Evolutionary conservation across 257 asterid species (phyloP), one percentile per base, ranked within the genome.

Genomic region (Verbascum thapsus): DNA sequence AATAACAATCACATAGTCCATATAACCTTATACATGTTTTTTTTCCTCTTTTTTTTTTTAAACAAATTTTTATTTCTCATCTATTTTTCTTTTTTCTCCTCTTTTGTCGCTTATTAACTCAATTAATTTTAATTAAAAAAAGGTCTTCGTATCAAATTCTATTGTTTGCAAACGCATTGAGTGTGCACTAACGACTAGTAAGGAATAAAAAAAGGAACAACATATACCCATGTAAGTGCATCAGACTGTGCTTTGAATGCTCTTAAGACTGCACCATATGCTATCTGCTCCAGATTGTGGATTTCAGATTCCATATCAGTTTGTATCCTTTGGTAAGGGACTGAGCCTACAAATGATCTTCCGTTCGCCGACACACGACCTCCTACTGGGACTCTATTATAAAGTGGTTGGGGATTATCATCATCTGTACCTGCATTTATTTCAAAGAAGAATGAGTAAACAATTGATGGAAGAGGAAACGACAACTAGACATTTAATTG

Each of bases 211-310:
- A 74, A 22, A n/a, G 69, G 12, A 70, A 22, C 43, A 34, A 9
- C 19, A 56, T 18, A 44, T 90, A 94, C 99, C 99, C 99, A 94
- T 75, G 96, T 75, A 60, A 94, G 95, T 44, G 99, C 99, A 72
- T 94, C 95, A 35, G 99, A 94, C 71, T 94, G 99, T 8, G 99
- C 99, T 77, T 94, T 90, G 67, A 94, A 90, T 72, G 99, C 99
- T 70, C 95, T 85, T 44, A 94, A 80, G 49, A 94, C 80, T 65
- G 99, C 97, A 74, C 86, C 90, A 58, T 94, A 94, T 18, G 99
- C 99, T 74, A 87, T 88, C 78, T 94, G 96, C 80, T 94, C 99
- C 32, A 94, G 88, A 65, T 70, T 72, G 81, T 94, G 99, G 71
- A 94, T 90, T 82, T 90, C 92, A 23, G 41, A 66, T 67, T 94